Conservation (phyloP, 1,284 basidiomycete genomes). For the Trichosporon faecale region DNA sequence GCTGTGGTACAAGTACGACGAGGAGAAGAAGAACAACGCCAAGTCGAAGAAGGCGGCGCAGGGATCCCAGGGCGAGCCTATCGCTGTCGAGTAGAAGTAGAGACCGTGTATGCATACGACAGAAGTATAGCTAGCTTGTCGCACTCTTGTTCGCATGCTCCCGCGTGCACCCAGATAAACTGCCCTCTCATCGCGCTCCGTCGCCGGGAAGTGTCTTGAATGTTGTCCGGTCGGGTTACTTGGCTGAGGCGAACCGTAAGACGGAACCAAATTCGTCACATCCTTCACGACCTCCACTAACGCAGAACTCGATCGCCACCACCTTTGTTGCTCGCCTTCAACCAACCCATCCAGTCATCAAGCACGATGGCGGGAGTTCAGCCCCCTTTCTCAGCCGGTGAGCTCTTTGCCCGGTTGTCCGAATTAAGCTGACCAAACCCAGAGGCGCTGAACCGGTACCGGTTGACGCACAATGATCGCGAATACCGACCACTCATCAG, state of each 20-base stretch:
- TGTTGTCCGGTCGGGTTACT: too few species aligned
- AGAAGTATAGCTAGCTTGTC: background rate
- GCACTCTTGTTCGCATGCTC: too few species aligned
- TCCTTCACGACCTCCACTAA: background rate
- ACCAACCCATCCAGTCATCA: background rate
- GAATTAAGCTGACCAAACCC: background rate
- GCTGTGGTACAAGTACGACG: constrained; percentile 53
- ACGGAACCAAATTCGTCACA: constrained; percentile 15
- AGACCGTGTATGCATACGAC: constrained; percentile 26
- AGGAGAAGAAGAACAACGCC: constrained; percentile 46
- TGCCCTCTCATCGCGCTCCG: too few species aligned
- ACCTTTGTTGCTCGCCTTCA: background rate
- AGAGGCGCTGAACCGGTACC: constrained; percentile 46
- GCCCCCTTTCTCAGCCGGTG: constrained; percentile 28
- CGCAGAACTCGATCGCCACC: background rate
- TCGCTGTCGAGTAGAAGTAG: constrained; percentile 42
- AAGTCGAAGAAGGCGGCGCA: constrained; percentile 22
- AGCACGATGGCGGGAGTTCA: background rate
- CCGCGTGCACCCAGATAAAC: too few species aligned
- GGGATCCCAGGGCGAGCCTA: constrained; percentile 31
- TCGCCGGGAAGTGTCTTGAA: background rate
- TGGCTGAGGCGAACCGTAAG: background rate
- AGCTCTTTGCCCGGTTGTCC: constrained; percentile 28
- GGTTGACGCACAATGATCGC: constrained; percentile 42
- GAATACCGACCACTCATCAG: constrained; percentile 38